phyloP scores from a whole-genome alignment of 495 filamentous ascomycete genomes.

The Pyrenopolyporus hunteri region DNA sequence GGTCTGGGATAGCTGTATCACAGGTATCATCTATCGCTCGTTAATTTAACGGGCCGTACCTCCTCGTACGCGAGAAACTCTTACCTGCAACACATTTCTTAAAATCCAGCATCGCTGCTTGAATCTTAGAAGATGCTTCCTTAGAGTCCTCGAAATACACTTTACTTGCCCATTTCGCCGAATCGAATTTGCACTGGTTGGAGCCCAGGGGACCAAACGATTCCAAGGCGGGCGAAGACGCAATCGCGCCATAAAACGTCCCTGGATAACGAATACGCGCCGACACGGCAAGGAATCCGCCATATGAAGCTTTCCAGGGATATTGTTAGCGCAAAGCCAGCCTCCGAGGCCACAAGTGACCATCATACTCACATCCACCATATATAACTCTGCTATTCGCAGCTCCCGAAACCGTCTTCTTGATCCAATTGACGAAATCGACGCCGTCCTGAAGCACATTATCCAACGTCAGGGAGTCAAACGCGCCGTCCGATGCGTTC shows the following conservation, averaged over 20 bases:
- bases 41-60: conserved; percentile 1
- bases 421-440: conserved; percentile 34
- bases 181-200: conserved; percentile 29
- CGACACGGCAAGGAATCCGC: conserved; percentile 34
- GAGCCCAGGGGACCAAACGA: conserved; percentile 26
- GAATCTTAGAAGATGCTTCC: conserved; percentile 20
- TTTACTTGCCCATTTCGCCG: conserved; percentile 26
- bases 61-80: neutral
- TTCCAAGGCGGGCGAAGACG: conserved; percentile 25
- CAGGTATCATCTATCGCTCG: conserved; percentile 18
- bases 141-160: conserved; percentile 12
- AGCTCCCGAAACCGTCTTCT: conserved; percentile 21
- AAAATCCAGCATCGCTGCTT: conserved; percentile 15
- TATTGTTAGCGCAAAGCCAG: neutral
- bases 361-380: conserved; percentile 12
- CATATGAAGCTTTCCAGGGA: conserved; percentile 27
- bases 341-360: too few relatives aligned
- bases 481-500: conserved; percentile 21
- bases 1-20: conserved; percentile 9
- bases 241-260: conserved; percentile 30
- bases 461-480: conserved; percentile 21
- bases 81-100: conserved; percentile 24
- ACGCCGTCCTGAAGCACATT: conserved; percentile 33
- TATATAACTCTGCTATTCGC: conserved; percentile 24
- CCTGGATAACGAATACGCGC: conserved; percentile 32